Evolutionary conservation across 192 early-diverging fungal species (phyloP), one percentile per base, ranked within the genome.

Genomic region (Umbelopsis sp.): DNA sequence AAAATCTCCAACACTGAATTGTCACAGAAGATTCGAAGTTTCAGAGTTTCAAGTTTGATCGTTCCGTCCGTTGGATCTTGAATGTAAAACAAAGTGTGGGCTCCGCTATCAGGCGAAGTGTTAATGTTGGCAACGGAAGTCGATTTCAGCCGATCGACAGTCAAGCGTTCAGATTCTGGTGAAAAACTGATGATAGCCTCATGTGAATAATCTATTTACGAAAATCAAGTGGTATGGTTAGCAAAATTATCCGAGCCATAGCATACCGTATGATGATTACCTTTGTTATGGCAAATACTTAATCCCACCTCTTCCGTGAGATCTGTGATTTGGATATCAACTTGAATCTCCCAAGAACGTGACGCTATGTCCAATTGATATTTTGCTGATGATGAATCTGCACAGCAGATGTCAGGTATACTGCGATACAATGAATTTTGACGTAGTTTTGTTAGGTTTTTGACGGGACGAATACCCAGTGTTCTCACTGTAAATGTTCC

Each of bases 1-100:
- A 53, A 74, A 20, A 69, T 52, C 33, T 69, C 53, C n/a, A 74
- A 41, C 7, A 74, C 20, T 10, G 73, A 61, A 16, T 64, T 69
- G 52, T 55, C 52, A 15, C 48, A 55, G 52, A 27, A 55, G 6
- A 25, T 55, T 55, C 23, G 46, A 7, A 75, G 46, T 2, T 70
- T 51, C 0, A 75, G 66, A 9, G 68, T 25, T 33, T 75, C 73
- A 10, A 70, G 46, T 20, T 41, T 33, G n/a, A 33, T 23, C 16
- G 7, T n/a, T 44, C 46, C n/a, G 13, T 33, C 45, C 9, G 37
- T 49, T 9, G 30, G 49, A 1, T 58, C 51, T 10, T 13, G 20
- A 10, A 47, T 47, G 5, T 66, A 22, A 18, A 75, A 75, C 0
- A 75, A 61, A 7, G 73, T 49, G 27, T 70, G 48, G 1, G 73